Evolutionary conservation across 768 basidiomycete species (phyloP), one percentile per base, ranked within the genome.

Genomic region (Coprinopsis cinerea): DNA sequence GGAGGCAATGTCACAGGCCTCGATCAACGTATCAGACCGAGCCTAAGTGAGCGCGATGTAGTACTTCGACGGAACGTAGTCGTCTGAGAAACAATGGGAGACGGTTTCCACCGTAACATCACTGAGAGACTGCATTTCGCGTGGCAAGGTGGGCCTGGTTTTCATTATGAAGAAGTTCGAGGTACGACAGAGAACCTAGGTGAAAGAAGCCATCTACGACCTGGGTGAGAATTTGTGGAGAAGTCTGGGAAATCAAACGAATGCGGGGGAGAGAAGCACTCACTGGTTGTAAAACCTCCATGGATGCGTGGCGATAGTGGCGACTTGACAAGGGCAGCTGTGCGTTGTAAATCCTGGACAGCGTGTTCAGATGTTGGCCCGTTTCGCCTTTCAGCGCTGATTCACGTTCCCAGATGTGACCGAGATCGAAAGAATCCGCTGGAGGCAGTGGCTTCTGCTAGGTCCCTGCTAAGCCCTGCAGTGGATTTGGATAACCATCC

Each of bases 201-300:
- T 10, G n/a, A 34, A 34, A 43, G 41, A 43, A 43, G 18, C 9
- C 10, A 5, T 5, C 30, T 10, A 11, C 9, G 4, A 23, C 9
- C 4, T 24, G 11, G 18, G 23, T 25, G 23, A 24, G 41, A 43
- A 43, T 23, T 24, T 43, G 23, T 43, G 41, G 5, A 39, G 18
- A 43, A 43, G 41, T 43, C 9, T 43, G 41, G 41, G 41, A 43
- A 43, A 43, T 43, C 41, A 43, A 43, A 23, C 22, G 17, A 43
- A 25, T 17, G 30, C 15, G 30, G 41, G 41, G 22, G 41, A 43
- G 41, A 43, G 41, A 43, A 43, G 41, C 41, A 39, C 41, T 5
- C 23, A 26, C 41, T 43, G 23, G 13, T 9, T 18, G 23, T 25
- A 43, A 43, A 9, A 25, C 41, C 41, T 25, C 41, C 18, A 23